Percentiles rank a stretch among this genome's conserved stretches.
phyloP scores from a whole-genome alignment of 495 filamentous ascomycete genomes.

The Aspergillus hancockii region DNA sequence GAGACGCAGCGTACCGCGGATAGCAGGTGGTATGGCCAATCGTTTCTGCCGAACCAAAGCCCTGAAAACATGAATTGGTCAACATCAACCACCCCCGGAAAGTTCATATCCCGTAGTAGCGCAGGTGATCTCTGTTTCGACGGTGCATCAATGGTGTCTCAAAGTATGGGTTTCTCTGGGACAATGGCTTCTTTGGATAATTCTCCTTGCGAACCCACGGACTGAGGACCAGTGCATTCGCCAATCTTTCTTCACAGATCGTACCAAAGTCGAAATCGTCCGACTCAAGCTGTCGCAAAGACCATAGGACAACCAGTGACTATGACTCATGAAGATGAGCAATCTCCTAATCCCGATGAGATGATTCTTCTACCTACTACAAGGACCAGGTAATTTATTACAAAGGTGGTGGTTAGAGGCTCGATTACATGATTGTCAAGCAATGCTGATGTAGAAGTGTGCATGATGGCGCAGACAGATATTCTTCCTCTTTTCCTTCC shows the following conservation, averaged over 20 bases:
- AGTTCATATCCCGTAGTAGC: not conserved
- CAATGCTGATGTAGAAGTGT: too few species aligned
- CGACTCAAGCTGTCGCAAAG: not conserved
- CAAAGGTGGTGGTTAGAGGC: not conserved
- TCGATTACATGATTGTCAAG: not conserved
- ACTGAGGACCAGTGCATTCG: not conserved
- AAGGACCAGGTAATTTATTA: not conserved
- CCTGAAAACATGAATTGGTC: not conserved
- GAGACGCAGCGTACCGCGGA: not conserved
- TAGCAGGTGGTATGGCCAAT: not conserved
- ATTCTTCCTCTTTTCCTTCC: too few species aligned
- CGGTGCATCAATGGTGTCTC: not conserved
- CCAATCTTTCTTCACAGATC: not conserved
- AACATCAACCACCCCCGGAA: not conserved
- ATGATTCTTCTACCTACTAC: conserved; percentile 16
- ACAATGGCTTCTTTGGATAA: not conserved
- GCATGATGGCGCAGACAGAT: too few species aligned
- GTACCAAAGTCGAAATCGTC: not conserved
- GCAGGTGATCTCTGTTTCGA: not conserved
- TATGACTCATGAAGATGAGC: not conserved
- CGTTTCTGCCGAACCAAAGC: not conserved
- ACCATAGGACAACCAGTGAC: not conserved
- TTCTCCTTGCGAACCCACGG: not conserved
- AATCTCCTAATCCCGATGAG: conserved; percentile 10
- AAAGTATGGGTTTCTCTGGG: too few species aligned